Evolutionary conservation across 306 rosid species (phyloP).

Genomic region (Prunus persica): DNA sequence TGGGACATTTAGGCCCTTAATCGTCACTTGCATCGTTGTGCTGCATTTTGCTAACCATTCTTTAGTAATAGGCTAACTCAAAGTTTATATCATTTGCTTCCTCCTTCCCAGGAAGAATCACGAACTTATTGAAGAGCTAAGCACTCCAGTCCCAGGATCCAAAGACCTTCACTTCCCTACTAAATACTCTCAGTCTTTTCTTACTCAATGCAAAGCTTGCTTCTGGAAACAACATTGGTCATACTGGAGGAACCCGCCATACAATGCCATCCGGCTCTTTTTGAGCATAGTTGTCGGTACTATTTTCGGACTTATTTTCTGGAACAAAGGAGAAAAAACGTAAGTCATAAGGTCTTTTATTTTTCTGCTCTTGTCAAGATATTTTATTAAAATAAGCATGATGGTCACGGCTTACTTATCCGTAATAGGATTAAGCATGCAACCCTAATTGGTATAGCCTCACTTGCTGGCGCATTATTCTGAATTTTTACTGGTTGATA

Average conservation of each 20-base stretch:
- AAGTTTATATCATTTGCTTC: background rate
- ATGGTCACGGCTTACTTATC: too few species aligned
- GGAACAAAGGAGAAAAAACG: constrained; percentile 31
- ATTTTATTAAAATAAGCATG: background rate
- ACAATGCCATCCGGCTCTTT: constrained; percentile 20
- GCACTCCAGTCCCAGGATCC: constrained; percentile 24
- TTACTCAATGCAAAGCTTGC: constrained; percentile 26
- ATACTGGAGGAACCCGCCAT: constrained; percentile 25
- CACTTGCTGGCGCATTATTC: too few species aligned
- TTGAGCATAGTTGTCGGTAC: constrained; percentile 14
- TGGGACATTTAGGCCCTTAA: background rate
- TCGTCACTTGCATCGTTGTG: background rate
- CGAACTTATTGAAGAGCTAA: constrained; percentile 21
- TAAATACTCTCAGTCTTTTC: constrained; percentile 25
- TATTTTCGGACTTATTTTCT: constrained; percentile 27
- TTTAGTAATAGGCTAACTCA: background rate
- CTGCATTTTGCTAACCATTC: background rate
- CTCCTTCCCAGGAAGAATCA: constrained; percentile 22
- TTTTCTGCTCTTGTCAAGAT: background rate
- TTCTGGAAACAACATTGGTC: constrained; percentile 27
- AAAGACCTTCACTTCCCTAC: constrained; percentile 27
- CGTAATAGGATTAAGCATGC: too few species aligned
- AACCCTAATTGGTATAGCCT: too few species aligned
- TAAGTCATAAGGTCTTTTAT: background rate
- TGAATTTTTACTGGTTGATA: too few species aligned